These are phyloP conservation scores for Ligustrum vulgare DNA, from an alignment of 257 asterid species.

Conservation along the genomic window DNA sequence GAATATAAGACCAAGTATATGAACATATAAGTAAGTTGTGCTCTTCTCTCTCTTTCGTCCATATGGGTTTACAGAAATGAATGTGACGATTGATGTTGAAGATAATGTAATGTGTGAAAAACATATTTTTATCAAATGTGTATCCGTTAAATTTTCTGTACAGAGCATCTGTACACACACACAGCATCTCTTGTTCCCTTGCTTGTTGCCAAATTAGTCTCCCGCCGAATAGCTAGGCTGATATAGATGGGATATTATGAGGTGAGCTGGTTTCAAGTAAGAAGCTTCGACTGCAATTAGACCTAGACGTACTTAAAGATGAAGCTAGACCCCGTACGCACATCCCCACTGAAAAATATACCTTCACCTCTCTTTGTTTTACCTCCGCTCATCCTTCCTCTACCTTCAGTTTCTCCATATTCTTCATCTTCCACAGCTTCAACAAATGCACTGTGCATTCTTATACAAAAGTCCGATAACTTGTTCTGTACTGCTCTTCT, in stretches of 20 bases:
- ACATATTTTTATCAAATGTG: too few species aligned
- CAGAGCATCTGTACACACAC: too few species aligned
- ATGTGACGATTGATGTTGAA: too few species aligned
- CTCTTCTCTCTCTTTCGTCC: not conserved
- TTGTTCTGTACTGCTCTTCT: constrained; percentile 85
- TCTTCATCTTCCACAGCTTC: constrained; percentile 75
- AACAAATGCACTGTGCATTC: constrained; percentile 65
- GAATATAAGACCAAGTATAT: too few species aligned
- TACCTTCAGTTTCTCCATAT: constrained; percentile 40
- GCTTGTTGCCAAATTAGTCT: not conserved
- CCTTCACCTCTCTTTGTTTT: constrained; percentile 38
- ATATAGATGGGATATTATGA: constrained; percentile 45
- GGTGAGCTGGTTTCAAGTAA: constrained; percentile 73
- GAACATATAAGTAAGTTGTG: not conserved
- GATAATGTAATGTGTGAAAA: too few species aligned
- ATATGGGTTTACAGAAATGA: too few species aligned
- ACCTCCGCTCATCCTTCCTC: constrained; percentile 60
- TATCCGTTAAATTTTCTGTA: too few species aligned
- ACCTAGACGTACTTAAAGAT: constrained; percentile 85
- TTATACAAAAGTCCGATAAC: constrained; percentile 81
- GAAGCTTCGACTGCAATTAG: constrained; percentile 77
- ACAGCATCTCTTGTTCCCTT: too few species aligned
- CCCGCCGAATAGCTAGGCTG: constrained; percentile 1
- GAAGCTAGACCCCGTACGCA: constrained; percentile 71
- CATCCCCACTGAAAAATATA: constrained; percentile 57